Evolutionary conservation across 202 grass and related monocot species (phyloP).

Genomic region (Panicum virgatum): DNA sequence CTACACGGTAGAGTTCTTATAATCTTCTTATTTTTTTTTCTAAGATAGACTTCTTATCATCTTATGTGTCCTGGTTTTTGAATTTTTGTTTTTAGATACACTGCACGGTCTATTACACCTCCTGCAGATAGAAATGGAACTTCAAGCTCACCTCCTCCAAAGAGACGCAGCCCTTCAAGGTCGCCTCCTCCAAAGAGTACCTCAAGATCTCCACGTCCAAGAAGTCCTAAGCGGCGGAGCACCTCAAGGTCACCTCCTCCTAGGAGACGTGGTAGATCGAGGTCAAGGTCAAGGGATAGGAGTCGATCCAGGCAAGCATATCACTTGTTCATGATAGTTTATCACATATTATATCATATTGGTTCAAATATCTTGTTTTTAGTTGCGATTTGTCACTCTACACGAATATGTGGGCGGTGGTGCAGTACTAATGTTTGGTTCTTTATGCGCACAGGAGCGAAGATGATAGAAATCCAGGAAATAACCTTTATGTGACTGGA

Average conservation of each 20-base stretch:
- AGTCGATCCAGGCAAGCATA: constrained; percentile 79
- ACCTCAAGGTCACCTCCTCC: constrained; percentile 71
- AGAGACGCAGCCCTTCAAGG: constrained; percentile 52
- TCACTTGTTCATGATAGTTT: constrained; percentile 23
- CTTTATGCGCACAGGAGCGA: constrained; percentile 47
- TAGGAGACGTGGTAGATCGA: constrained; percentile 58
- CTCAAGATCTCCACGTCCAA: constrained; percentile 56
- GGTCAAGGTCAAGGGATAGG: constrained; percentile 72
- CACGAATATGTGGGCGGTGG: neutral
- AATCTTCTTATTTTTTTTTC: neutral
- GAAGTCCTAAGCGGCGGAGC: constrained; percentile 41
- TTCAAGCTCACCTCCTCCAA: constrained; percentile 55
- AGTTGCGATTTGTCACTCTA: constrained; percentile 7
- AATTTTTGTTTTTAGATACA: constrained; percentile 64
- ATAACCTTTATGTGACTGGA: constrained; percentile 96
- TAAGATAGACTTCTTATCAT: neutral
- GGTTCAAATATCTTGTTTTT: neutral
- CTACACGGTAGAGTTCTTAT: neutral
- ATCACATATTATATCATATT: neutral
- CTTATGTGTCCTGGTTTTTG: constrained; percentile 6
- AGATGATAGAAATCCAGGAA: constrained; percentile 84
- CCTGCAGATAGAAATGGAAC: constrained; percentile 51
- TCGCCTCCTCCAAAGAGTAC: constrained; percentile 52
- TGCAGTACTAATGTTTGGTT: constrained; percentile 5
- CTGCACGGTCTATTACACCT: constrained; percentile 87